Conservation (phyloP, 345 rosid species). For the Cardamine chenopodiifolia region DNA sequence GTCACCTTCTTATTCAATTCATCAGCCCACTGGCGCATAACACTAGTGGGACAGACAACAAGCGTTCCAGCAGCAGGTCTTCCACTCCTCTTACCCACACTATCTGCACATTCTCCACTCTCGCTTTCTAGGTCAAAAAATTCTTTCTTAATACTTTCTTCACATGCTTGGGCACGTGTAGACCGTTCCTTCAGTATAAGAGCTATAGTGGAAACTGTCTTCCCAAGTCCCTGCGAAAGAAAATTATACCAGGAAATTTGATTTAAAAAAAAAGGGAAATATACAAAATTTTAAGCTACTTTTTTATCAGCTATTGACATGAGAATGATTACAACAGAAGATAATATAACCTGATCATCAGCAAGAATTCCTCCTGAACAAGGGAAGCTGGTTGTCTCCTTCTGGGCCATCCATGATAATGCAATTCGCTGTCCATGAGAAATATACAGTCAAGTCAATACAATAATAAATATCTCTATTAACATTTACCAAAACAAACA, state of each 20-base stretch:
- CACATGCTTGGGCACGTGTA: slow-evolving; percentile 46
- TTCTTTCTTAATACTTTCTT: slow-evolving; percentile 51
- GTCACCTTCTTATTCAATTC: slow-evolving; percentile 83
- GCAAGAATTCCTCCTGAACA: slow-evolving; percentile 99
- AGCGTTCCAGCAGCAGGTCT: slow-evolving; percentile 97
- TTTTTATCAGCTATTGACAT: background rate
- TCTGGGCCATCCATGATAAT: slow-evolving; percentile 93
- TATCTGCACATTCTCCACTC: slow-evolving; percentile 54
- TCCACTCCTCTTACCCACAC: slow-evolving; percentile 53
- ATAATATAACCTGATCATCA: slow-evolving; percentile 80
- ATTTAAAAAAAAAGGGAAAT: background rate
- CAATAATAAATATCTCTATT: background rate
- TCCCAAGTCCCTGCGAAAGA: slow-evolving; percentile 85
- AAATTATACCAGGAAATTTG: slow-evolving; percentile 14
- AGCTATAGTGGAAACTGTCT: slow-evolving; percentile 92
- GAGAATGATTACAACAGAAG: slow-evolving; percentile 18
- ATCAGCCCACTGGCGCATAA: slow-evolving; percentile 91
- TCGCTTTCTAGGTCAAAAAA: slow-evolving; percentile 73
- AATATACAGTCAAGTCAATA: background rate
- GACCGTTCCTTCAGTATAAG: slow-evolving; percentile 90
- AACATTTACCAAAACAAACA: slow-evolving; percentile 20
- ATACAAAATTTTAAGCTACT: slow-evolving; percentile 7
- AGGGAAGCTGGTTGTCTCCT: slow-evolving; percentile 64
- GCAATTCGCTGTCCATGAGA: slow-evolving; percentile 76
- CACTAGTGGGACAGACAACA: slow-evolving; percentile 97